phyloP scores from a whole-genome alignment of 148 eudicot genomes.

The Suaeda aralocaspica region DNA sequence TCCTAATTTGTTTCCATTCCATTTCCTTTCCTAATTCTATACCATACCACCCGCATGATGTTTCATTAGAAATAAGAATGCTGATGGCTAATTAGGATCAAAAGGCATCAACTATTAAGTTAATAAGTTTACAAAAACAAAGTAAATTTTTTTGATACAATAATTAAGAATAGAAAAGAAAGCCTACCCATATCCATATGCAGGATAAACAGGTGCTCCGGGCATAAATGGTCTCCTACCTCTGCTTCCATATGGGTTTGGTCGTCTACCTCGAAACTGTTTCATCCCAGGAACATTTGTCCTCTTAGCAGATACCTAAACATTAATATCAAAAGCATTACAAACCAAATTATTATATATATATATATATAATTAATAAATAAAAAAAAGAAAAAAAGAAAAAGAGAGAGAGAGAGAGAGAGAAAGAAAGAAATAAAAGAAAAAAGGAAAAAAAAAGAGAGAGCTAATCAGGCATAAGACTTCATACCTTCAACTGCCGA shows the following conservation, averaged over 20 bases:
- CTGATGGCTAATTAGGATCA: not conserved
- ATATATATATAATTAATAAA: too few relatives aligned
- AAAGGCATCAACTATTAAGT: not conserved
- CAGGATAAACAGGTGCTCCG: slow-evolving; percentile 46
- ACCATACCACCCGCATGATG: too few relatives aligned
- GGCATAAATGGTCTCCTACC: slow-evolving; percentile 67
- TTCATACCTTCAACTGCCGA: slow-evolving; percentile 61
- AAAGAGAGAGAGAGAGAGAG: too few relatives aligned
- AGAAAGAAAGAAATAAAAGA: not conserved
- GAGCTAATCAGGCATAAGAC: not conserved
- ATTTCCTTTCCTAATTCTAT: too few relatives aligned
- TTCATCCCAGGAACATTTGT: slow-evolving; percentile 80
- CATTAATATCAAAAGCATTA: not conserved
- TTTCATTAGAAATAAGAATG: not conserved
- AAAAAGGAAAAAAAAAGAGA: not conserved
- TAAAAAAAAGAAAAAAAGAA: too few relatives aligned
- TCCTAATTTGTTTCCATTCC: too few relatives aligned
- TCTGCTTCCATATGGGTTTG: slow-evolving; percentile 49
- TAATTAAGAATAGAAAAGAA: not conserved
- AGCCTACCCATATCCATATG: slow-evolving; percentile 76
- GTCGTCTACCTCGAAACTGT: slow-evolving; percentile 60
- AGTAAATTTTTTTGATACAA: not conserved
- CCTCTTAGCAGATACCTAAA: slow-evolving; percentile 65
- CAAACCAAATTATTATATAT: too few relatives aligned
- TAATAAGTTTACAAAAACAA: not conserved